Percentiles rank a stretch among this genome's conserved stretches.
phyloP scores from a whole-genome alignment of 179 eudicot species.

The Nepenthes alata region DNA sequence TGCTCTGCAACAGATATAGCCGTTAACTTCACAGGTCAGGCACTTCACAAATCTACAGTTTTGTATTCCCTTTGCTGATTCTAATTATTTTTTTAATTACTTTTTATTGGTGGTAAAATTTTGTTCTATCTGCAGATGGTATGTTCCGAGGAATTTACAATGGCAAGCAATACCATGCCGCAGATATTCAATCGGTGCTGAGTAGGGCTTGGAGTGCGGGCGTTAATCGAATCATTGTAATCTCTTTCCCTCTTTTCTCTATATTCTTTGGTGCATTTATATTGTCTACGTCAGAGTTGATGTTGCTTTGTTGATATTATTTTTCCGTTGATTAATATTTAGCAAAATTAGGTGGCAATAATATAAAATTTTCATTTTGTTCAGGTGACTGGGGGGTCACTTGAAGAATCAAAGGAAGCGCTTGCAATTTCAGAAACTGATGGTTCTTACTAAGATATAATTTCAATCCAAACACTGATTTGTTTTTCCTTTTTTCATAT shows the following conservation, averaged over 20 bases:
- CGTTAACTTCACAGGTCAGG: conserved; percentile 85
- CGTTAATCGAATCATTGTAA: conserved; percentile 79
- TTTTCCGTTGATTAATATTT: neutral
- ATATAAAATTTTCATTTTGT: conserved; percentile 5
- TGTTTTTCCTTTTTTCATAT: neutral
- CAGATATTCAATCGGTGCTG: conserved; percentile 70
- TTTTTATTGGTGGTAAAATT: neutral
- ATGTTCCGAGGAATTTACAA: conserved; percentile 92
- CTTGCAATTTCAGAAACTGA: conserved; percentile 96
- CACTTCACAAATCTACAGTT: neutral
- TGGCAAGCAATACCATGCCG: conserved; percentile 73
- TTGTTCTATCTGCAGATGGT: conserved; percentile 32
- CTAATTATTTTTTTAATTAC: neutral
- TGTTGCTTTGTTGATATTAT: neutral
- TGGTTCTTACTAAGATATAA: conserved; percentile 31
- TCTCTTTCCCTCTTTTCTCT: neutral
- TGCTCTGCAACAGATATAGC: conserved; percentile 55
- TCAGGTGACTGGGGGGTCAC: conserved; percentile 96
- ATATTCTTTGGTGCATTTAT: neutral
- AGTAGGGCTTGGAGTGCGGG: conserved; percentile 92
- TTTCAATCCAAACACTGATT: neutral
- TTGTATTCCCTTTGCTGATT: neutral
- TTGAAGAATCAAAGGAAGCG: conserved; percentile 91
- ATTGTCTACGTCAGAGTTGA: neutral
- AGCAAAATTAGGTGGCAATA: conserved; percentile 3